Percentiles rank a stretch among this genome's conserved stretches.
These are phyloP conservation scores for Diplodia seriata DNA, from an alignment of 2,329 filamentous ascomycete species.

Conservation along the genomic window DNA sequence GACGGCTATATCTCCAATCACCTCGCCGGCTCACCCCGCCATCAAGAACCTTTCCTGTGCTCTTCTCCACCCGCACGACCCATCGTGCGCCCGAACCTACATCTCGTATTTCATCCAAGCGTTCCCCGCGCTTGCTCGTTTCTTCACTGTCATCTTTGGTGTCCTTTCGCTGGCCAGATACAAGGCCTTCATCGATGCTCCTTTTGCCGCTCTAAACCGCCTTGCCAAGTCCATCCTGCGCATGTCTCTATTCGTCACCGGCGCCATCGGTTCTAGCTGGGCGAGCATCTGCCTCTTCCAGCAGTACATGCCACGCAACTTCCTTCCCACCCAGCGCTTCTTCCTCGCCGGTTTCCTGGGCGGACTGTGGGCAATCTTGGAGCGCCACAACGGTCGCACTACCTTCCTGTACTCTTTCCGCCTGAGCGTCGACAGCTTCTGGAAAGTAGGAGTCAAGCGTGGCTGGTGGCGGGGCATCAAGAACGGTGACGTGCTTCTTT, in stretches of 20 bases:
- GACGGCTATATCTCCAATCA: constrained; percentile 75
- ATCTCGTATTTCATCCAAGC: constrained; percentile 85
- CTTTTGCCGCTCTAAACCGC: constrained; percentile 69
- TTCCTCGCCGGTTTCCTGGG: constrained; percentile 87
- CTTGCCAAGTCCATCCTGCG: constrained; percentile 74
- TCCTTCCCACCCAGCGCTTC: constrained; percentile 83
- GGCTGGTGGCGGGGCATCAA: constrained; percentile 84
- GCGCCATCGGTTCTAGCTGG: constrained; percentile 87
- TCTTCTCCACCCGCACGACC: constrained; percentile 83
- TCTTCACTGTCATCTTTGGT: constrained; percentile 78
- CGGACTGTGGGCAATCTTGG: constrained; percentile 83
- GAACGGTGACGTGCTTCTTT: constrained; percentile 84
- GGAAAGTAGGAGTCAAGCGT: constrained; percentile 93
- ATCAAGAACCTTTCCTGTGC: constrained; percentile 88
- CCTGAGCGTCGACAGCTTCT: constrained; percentile 79
- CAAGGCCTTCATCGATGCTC: constrained; percentile 71
- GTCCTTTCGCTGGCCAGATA: constrained; percentile 73
- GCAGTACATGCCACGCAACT: constrained; percentile 72
- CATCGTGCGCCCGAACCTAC: constrained; percentile 86
- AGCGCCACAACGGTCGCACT: constrained; percentile 65
- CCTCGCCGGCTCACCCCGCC: constrained; percentile 83
- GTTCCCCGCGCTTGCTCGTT: constrained; percentile 78
- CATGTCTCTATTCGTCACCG: constrained; percentile 78
- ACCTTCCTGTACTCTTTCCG: constrained; percentile 81
- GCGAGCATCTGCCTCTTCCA: constrained; percentile 90